Percentiles rank a stretch among this genome's conserved stretches.
Conservation (phyloP, 75 land plant species). For the Cryptomeria japonica region DNA sequence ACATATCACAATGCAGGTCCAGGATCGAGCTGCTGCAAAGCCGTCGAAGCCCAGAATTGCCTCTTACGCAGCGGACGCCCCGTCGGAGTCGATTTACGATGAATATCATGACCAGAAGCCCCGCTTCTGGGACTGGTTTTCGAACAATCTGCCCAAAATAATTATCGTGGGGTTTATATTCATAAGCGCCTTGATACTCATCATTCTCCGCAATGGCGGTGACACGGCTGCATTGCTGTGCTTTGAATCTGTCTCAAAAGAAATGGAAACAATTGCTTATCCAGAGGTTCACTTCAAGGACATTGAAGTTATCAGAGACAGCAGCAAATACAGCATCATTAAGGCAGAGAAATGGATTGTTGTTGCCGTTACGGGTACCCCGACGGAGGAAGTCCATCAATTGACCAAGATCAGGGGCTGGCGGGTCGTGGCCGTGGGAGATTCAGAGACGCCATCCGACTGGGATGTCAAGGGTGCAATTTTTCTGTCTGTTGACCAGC, state of each 20-base stretch:
- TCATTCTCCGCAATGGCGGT: constrained; percentile 58
- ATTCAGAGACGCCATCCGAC: constrained; percentile 59
- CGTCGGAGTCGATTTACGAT: neutral
- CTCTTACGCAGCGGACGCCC: neutral
- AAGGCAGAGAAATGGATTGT: constrained; percentile 84
- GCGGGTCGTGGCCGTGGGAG: constrained; percentile 89
- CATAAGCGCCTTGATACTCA: constrained; percentile 55
- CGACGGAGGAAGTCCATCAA: constrained; percentile 46
- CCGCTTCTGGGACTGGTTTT: constrained; percentile 41
- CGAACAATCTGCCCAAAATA: constrained; percentile 69
- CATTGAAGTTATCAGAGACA: constrained; percentile 20
- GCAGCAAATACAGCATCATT: constrained; percentile 40
- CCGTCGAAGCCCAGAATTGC: neutral
- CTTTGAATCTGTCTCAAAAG: constrained; percentile 46
- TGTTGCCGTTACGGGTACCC: constrained; percentile 62
- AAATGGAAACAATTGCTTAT: constrained; percentile 42
- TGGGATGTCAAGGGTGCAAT: constrained; percentile 72
- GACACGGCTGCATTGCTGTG: constrained; percentile 75
- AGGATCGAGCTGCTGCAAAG: constrained; percentile 6
- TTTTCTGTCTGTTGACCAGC: constrained; percentile 60
- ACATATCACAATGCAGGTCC: neutral
- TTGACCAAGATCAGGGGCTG: constrained; percentile 75
- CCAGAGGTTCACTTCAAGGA: constrained; percentile 41
- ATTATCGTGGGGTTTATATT: constrained; percentile 51
- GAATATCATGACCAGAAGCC: neutral